A percentile compares a stretch with the other conserved stretches of the same genome.
phyloP scores from a whole-genome alignment of 257 asterid genomes.

The Parsonsia alboflavescens region DNA sequence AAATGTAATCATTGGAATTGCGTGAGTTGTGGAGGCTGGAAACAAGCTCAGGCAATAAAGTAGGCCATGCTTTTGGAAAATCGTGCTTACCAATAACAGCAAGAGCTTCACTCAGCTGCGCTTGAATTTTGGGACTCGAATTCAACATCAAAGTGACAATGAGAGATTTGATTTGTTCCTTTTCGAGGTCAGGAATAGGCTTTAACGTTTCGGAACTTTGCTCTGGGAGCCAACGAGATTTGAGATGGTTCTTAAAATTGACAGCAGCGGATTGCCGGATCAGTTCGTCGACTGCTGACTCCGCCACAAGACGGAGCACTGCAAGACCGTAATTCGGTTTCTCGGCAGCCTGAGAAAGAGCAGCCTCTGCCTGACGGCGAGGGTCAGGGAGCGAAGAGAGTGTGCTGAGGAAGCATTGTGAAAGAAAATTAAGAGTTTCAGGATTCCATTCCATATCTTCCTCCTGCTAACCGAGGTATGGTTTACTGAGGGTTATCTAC shows the following conservation, averaged over 20 bases:
- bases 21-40: slow-evolving; percentile 46
- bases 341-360: slow-evolving; percentile 34
- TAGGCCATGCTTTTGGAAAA: slow-evolving; percentile 70
- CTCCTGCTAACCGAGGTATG: too few relatives aligned
- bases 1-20: slow-evolving; percentile 58
- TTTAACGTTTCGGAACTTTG: slow-evolving; percentile 18
- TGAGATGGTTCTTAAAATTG: slow-evolving; percentile 75
- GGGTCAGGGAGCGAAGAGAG: slow-evolving; percentile 74
- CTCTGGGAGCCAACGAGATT: slow-evolving; percentile 51
- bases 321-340: slow-evolving; percentile 69
- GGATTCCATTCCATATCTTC: slow-evolving; percentile 70
- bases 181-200: slow-evolving; percentile 55
- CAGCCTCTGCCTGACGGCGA: slow-evolving; percentile 70
- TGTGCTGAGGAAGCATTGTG: slow-evolving; percentile 76
- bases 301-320: slow-evolving; percentile 80
- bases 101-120: slow-evolving; percentile 84
- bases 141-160: slow-evolving; percentile 66
- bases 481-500: too few relatives aligned
- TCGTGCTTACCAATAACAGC: slow-evolving; percentile 76
- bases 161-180: slow-evolving; percentile 68
- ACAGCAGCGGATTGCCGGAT: slow-evolving; percentile 92
- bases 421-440: slow-evolving; percentile 62
- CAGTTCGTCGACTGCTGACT: slow-evolving; percentile 71
- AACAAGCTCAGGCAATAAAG: slow-evolving; percentile 73
- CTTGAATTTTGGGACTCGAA: slow-evolving; percentile 54